phyloP scores from a whole-genome alignment of 2,329 filamentous ascomycete genomes.

The Xylaria hypoxylon region DNA sequence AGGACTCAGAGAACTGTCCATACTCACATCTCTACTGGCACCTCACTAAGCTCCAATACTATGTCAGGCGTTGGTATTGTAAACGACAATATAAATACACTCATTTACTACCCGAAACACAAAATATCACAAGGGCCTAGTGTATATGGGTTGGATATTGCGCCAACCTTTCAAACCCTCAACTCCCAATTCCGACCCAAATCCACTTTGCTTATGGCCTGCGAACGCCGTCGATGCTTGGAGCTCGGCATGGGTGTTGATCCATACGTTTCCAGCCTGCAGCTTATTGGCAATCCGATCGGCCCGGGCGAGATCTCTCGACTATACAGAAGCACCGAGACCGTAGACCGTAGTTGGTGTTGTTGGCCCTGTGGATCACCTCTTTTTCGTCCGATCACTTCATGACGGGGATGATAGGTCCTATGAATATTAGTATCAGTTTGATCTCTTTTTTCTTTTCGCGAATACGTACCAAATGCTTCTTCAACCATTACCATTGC shows the following conservation, averaged over 20 bases:
- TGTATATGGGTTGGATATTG: constrained; percentile 45
- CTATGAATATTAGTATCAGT: constrained; percentile 15
- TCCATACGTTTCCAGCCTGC: constrained; percentile 64
- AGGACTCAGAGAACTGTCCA: too few species aligned
- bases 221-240: constrained; percentile 57
- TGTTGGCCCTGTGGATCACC: constrained; percentile 60
- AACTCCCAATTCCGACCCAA: constrained; percentile 61
- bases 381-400: constrained; percentile 59
- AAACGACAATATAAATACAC: too few species aligned
- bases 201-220: constrained; percentile 64
- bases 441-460: not conserved
- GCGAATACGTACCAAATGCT: constrained; percentile 41
- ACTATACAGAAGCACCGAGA: constrained; percentile 66
- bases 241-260: constrained; percentile 61
- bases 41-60: too few species aligned
- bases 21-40: too few species aligned
- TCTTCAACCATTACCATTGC: constrained; percentile 43
- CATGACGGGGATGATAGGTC: constrained; percentile 58
- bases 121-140: constrained; percentile 5
- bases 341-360: constrained; percentile 63
- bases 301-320: constrained; percentile 60
- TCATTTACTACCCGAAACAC: not conserved
- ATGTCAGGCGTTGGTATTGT: too few species aligned
- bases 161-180: constrained; percentile 53
- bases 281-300: constrained; percentile 59